Conservation (phyloP, 2,329 filamentous ascomycete genomes). For the Rhexocercosporidium sp. region DNA sequence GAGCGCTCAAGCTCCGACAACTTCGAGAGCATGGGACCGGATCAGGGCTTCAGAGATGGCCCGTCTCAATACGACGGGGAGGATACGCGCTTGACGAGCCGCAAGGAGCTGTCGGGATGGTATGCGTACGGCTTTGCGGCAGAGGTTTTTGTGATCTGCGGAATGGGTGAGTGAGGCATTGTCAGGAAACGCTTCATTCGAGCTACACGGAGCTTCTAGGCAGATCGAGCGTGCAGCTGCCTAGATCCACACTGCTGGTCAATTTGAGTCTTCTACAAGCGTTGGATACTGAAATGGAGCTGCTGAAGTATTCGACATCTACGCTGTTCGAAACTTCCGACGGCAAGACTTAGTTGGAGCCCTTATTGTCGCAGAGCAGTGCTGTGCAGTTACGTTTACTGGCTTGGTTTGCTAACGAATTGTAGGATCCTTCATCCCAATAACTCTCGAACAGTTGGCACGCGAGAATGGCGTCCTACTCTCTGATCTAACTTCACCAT, state of each 20-base stretch:
- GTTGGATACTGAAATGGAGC: not conserved
- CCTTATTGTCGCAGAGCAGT: not conserved
- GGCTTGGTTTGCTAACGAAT: slow-evolving; percentile 20
- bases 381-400: slow-evolving; percentile 23
- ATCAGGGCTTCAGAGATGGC: slow-evolving; percentile 40
- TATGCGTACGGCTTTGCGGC: slow-evolving; percentile 96
- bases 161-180: slow-evolving; percentile 63
- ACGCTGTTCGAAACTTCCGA: no score
- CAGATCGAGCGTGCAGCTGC: not conserved
- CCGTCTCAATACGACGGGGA: slow-evolving; percentile 73
- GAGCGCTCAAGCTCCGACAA: slow-evolving; percentile 57
- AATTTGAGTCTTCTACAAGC: not conserved
- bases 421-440: slow-evolving; percentile 90
- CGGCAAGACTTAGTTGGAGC: not conserved
- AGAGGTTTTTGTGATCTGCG: slow-evolving; percentile 95
- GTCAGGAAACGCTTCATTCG: slow-evolving; percentile 10
- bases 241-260: not conserved
- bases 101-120: slow-evolving; percentile 89
- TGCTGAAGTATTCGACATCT: no score
- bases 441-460: slow-evolving; percentile 91
- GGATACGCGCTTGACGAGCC: slow-evolving; percentile 86
- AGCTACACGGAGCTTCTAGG: not conserved
- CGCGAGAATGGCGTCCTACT: slow-evolving; percentile 89
- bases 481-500: slow-evolving; percentile 76
- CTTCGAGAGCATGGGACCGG: slow-evolving; percentile 43